Conservation (phyloP, 176 grass and related monocot genomes). For the Aegilops longissima region DNA sequence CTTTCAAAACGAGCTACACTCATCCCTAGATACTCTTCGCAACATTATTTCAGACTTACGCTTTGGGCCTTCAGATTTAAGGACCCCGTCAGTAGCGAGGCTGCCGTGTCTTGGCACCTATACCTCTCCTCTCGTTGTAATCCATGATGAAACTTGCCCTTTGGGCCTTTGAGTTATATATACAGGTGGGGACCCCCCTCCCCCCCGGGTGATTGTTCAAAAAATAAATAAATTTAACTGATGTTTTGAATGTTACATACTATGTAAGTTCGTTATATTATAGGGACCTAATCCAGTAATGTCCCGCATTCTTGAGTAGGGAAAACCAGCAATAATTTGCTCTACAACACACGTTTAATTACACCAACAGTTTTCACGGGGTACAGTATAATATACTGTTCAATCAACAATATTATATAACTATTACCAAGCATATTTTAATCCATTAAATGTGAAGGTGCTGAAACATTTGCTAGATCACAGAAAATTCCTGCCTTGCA, state of each 20-base stretch:
- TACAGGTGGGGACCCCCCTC: too few relatives aligned
- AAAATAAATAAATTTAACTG: too few relatives aligned
- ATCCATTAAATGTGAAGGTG: not conserved
- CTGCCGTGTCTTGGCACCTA: too few relatives aligned
- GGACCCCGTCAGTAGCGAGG: too few relatives aligned
- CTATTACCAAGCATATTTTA: not conserved
- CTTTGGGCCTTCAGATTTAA: too few relatives aligned
- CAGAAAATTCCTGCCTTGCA: not conserved
- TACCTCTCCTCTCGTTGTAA: too few relatives aligned
- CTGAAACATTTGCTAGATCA: not conserved
- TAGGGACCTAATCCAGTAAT: not conserved
- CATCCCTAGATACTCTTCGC: too few relatives aligned
- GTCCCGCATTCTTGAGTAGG: not conserved
- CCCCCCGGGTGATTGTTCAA: too few relatives aligned
- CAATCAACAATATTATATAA: not conserved
- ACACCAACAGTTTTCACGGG: not conserved
- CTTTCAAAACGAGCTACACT: too few relatives aligned
- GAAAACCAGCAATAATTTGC: slow-evolving; percentile 12
- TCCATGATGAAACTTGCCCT: too few relatives aligned
- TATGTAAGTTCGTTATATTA: not conserved
- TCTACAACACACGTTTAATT: not conserved
- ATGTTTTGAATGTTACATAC: not conserved
- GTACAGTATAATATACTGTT: not conserved
- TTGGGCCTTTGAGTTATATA: too few relatives aligned
- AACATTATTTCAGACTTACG: too few relatives aligned